Evolutionary conservation across 495 filamentous ascomycete genomes (phyloP).

Genomic region (Pseudevernia furfuracea): DNA sequence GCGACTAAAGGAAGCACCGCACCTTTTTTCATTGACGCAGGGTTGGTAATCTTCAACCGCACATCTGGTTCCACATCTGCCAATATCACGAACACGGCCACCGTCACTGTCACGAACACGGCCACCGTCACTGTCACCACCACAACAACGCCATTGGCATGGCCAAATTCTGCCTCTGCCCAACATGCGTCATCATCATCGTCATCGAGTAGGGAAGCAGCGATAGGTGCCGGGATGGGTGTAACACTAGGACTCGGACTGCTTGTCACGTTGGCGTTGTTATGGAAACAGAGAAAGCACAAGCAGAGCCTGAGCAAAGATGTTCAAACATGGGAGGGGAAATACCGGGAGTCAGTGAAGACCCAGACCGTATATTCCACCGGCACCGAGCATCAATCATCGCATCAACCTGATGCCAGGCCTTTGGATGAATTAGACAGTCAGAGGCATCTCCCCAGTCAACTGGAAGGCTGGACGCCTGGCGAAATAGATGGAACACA

Average conservation of each 20-base stretch:
- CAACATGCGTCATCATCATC: background rate
- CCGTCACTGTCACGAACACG: background rate
- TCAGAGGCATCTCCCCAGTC: background rate
- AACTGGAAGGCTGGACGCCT: background rate
- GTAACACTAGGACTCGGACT: background rate
- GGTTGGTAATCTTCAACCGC: slow-evolving; percentile 4
- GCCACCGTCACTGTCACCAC: background rate
- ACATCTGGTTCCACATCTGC: background rate
- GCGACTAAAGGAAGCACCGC: background rate
- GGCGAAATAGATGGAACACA: background rate
- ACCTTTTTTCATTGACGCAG: background rate
- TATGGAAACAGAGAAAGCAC: background rate
- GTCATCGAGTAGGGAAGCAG: background rate
- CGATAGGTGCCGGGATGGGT: background rate
- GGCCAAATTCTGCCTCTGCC: background rate
- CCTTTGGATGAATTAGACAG: background rate
- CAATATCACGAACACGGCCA: background rate
- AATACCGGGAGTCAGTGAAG: background rate
- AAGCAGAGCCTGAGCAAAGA: background rate
- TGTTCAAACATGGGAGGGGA: background rate
- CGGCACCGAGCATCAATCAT: background rate
- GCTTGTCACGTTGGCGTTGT: background rate
- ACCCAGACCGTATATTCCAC: too few relatives aligned
- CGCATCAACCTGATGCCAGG: background rate
- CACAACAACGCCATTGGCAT: background rate